Base-by-base conservation (phyloP, 352 stramenopile species). In the Phytophthora nicotianae region DNA sequence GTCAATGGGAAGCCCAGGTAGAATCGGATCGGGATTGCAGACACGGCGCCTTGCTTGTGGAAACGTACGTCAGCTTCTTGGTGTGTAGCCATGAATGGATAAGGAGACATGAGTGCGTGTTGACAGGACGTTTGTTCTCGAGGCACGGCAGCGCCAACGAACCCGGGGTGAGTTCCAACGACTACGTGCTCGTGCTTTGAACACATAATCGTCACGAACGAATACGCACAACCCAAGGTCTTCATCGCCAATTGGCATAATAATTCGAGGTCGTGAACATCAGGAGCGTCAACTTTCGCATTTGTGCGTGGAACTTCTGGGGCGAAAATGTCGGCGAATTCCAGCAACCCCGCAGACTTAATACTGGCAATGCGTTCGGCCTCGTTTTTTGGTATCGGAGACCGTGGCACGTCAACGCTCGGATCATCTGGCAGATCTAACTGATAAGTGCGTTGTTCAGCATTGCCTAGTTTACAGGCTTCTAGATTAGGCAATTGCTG, bases 21-120 rank as follows among this genome's bases (percentile, higher is more conserved):
- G 59, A 87, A 90, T 24, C 72, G 68, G 29, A 68, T 59, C 2
- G 65, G 74, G 10, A 86, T 51, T 21, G 70, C 50, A 4, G 56
- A 56, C 5, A 73, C 68, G 1, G 70, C 57, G 0, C 56, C 52
- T 37, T 72, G 49, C 26, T 72, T 72, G 42, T 70, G 71, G 26
- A 86, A 80, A 37, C 76, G 73, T n/a, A 86, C 66, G 48, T 89
- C 81, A 0, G 81, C 76, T 50, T 89, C 75, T 0, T 81, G 79
- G 51, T 89, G 79, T 2, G 65, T 49, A 4, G 77, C 58, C 11
- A 89, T 70, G 23, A 85, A 62, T 16, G 81, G 75, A 49, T 75
- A 65, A 8, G 62, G 43, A 17, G 64, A 72, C 75, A 90, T 88
- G 35, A 89, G 65, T 2, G 71, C 75, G 54, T 88, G 81, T 41